phyloP scores from a whole-genome alignment of 2,329 filamentous ascomycete genomes.

The Arthroderma uncinatum region DNA sequence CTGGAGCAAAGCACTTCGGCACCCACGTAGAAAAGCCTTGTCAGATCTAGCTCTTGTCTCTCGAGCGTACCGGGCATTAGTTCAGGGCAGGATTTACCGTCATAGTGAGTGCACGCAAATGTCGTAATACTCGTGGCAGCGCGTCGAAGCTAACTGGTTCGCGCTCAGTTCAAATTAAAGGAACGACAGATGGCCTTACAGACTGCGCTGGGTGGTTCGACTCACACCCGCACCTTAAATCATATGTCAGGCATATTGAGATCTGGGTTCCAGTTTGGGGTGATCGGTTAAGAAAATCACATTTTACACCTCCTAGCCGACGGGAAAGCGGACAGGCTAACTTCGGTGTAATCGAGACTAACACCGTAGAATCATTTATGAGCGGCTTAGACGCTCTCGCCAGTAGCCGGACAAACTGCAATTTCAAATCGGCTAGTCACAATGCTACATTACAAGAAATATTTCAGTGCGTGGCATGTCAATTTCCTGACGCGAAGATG shows the following conservation, averaged over 20 bases:
- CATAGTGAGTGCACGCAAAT: constrained; percentile 38
- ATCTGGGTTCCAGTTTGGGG: constrained; percentile 66
- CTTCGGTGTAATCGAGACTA: constrained; percentile 18
- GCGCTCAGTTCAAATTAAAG: constrained; percentile 55
- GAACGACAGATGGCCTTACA: constrained; percentile 51
- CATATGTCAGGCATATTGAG: constrained; percentile 61
- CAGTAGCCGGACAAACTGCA: constrained; percentile 21
- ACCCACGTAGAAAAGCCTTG: constrained; percentile 55
- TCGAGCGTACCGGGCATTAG: constrained; percentile 52
- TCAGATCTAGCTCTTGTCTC: constrained; percentile 52
- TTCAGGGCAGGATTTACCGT: constrained; percentile 62
- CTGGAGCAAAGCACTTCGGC: constrained; percentile 31
- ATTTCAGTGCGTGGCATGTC: constrained; percentile 50
- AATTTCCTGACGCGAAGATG: constrained; percentile 51
- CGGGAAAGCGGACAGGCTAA: constrained; percentile 14
- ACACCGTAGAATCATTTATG: constrained; percentile 17
- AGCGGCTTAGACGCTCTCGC: constrained; percentile 23
- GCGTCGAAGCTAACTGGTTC: constrained; percentile 1
- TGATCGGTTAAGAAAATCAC: constrained; percentile 42
- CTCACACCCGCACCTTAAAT: constrained; percentile 46
- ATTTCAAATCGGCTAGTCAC: constrained; percentile 35
- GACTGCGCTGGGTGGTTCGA: constrained; percentile 52
- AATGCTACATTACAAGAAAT: constrained; percentile 62
- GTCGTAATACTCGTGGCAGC: background rate
- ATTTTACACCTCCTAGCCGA: constrained; percentile 26